phyloP scores from a whole-genome alignment of 1,284 basidiomycete species.

The Clitocybe nebularis region DNA sequence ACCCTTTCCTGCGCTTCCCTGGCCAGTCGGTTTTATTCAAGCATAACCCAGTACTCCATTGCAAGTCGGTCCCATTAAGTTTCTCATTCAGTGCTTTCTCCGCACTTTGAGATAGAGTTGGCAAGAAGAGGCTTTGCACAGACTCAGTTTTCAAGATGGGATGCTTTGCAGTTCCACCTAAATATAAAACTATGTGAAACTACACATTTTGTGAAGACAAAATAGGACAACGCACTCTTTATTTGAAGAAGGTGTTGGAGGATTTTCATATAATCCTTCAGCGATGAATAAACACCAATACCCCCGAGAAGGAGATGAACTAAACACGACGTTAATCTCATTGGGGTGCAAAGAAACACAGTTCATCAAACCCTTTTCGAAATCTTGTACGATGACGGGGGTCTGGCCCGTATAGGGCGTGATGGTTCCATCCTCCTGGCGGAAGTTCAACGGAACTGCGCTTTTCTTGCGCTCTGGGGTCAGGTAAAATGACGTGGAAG shows the following conservation, averaged over 20 bases:
- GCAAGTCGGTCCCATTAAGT: conserved; percentile 10
- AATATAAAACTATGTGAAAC: background rate
- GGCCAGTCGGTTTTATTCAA: conserved; percentile 21
- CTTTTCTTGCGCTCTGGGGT: conserved; percentile 22
- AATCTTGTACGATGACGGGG: conserved; percentile 22
- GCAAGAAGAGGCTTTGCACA: conserved; percentile 11
- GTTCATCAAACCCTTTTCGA: conserved; percentile 20
- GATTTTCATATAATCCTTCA: conserved; percentile 27
- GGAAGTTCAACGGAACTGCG: conserved; percentile 20
- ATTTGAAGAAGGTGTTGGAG: conserved; percentile 29
- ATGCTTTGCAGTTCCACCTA: conserved; percentile 9
- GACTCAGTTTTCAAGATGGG: conserved; percentile 11
- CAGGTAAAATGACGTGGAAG: conserved; percentile 26
- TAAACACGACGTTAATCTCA: background rate
- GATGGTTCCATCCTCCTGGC: conserved; percentile 21
- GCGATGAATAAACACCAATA: conserved; percentile 18
- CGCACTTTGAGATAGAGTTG: conserved; percentile 6
- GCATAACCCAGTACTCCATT: conserved; percentile 23
- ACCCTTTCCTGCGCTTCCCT: conserved; percentile 21
- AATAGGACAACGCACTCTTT: conserved; percentile 14
- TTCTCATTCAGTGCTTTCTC: conserved; percentile 6
- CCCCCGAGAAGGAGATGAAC: conserved; percentile 14
- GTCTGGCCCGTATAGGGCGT: conserved; percentile 16
- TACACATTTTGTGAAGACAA: too few relatives aligned
- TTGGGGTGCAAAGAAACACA: background rate